phyloP scores from a whole-genome alignment of 306 rosid species.

The Rosa multiflora region DNA sequence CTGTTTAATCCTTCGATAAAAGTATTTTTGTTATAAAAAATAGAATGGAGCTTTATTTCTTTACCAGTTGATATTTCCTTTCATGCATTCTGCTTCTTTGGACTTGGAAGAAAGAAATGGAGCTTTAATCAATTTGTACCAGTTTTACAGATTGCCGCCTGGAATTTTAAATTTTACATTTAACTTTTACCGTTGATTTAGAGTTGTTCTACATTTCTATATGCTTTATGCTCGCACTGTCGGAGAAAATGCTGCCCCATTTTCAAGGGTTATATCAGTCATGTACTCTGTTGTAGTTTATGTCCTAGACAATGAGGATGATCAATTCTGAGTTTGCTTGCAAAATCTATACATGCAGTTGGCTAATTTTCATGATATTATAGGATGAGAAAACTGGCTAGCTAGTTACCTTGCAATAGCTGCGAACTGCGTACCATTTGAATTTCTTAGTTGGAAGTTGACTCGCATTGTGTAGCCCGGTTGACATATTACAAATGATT shows the following conservation, averaged over 20 bases:
- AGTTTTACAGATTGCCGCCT: not conserved
- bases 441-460: not conserved
- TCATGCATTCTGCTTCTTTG: not conserved
- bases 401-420: not conserved
- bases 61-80: not conserved
- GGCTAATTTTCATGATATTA: not conserved
- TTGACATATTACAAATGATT: not conserved
- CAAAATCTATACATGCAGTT: not conserved
- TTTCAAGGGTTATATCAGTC: not conserved
- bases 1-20: not conserved
- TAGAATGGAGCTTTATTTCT: not conserved
- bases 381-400: not conserved
- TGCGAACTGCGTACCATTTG: not conserved
- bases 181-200: not conserved
- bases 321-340: not conserved
- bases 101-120: not conserved
- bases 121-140: not conserved
- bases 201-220: not conserved
- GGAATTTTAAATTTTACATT: not conserved
- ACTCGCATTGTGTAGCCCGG: not conserved
- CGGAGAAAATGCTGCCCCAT: not conserved
- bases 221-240: not conserved
- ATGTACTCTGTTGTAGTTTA: not conserved
- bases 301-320: not conserved
- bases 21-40: not conserved